Base-by-base conservation (phyloP, 2,329 filamentous ascomycete genomes). In the Fusarium tanahbumbuense region DNA sequence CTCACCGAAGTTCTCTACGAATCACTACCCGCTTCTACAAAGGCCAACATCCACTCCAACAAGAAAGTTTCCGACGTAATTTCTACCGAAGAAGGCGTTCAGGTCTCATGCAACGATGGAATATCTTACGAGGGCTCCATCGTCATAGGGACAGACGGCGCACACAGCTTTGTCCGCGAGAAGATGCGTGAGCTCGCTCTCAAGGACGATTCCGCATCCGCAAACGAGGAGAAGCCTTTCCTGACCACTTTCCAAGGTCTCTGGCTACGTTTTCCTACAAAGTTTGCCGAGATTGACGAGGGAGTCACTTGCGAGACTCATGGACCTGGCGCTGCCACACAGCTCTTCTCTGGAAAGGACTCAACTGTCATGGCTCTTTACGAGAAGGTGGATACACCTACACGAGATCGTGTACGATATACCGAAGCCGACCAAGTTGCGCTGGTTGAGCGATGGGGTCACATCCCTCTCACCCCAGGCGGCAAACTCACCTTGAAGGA, bases 1-100 rank as follows among this genome's bases (percentile, higher is more conserved):
- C 69, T 83, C 11, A 75, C 81, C 8, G 67, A 75, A 10, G 60
- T 71, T 6, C 74, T 83, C 1, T 78, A 78, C 64, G 66, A 77
- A 0, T 68, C 72, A 9, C 72, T 81, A 7, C 66, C 77, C 1
- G 62, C 74, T 2, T 57, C 68, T 0, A 79, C 83, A 74, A 37
- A 60, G 8, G 41, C 11, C n/a, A 42, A 60, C 22, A 47, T 74
- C 20, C 18, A 44, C 5, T 25, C 58, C 8, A 6, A 65, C 16
- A 73, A 72, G 34, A 70, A 73, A 13, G 65, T 73, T 1, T 71
- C 71, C 15, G 63, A 74, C 5, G 69, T 75, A 1, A 28, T 28
- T 6, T 6, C 66, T 1, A 44, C 3, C 8, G 30, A 22, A 10
- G 28, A 53, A 2, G 66, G 72, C 4, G 68, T 73, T 1, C 15